Evolutionary conservation across 306 rosid species (phyloP).

Genomic region (Carpinus viminea): DNA sequence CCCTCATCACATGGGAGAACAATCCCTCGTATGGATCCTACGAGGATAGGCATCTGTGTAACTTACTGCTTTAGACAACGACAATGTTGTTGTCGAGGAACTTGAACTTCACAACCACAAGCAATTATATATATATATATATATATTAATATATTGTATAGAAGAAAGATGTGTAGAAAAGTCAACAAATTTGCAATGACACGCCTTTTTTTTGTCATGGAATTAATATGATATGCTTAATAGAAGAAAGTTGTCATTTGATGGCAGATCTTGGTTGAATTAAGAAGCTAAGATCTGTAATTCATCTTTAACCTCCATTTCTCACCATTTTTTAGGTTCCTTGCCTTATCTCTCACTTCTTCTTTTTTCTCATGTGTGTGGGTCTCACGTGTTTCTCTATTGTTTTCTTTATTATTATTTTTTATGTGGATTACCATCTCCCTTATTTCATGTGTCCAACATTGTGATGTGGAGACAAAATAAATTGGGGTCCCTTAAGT

Average conservation of each 20-base stretch:
- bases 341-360: no score
- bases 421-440: no score
- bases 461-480: no score
- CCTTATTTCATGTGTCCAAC: no score
- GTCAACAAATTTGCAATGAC: slow-evolving; percentile 41
- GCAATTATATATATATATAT: neutral
- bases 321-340: no score
- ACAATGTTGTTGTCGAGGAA: slow-evolving; percentile 26
- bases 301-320: no score
- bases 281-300: no score
- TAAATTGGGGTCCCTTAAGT: no score
- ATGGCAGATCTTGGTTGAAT: no score
- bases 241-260: neutral
- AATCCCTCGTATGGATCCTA: slow-evolving; percentile 19
- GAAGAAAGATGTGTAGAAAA: slow-evolving; percentile 1
- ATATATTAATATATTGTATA: neutral
- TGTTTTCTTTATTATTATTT: no score
- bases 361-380: no score
- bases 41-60: slow-evolving; percentile 18
- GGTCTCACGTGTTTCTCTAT: no score
- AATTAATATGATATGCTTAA: neutral
- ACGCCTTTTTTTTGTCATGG: slow-evolving; percentile 20
- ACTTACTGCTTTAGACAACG: slow-evolving; percentile 24
- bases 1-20: slow-evolving; percentile 28
- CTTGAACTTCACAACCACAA: slow-evolving; percentile 33